These are phyloP conservation scores for Phytophthora sansomeana DNA, from an alignment of 352 stramenopile genomes.

Conservation along the genomic window DNA sequence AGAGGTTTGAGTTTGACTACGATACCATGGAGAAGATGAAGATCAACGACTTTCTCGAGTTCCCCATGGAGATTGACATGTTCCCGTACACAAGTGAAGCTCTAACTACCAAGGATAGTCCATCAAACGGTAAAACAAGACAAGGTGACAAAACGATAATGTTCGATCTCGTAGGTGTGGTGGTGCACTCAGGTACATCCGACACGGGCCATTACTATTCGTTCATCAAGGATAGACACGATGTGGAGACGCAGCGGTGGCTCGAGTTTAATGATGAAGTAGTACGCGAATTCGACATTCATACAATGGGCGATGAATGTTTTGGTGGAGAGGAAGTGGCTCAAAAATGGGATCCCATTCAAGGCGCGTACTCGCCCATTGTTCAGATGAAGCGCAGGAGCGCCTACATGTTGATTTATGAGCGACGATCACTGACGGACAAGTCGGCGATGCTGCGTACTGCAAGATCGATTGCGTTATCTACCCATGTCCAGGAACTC, in stretches of 20 bases:
- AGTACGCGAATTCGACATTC: slow-evolving; percentile 82
- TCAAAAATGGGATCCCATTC: slow-evolving; percentile 57
- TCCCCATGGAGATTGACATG: slow-evolving; percentile 91
- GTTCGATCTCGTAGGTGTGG: slow-evolving; percentile 92
- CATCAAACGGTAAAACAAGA: background rate
- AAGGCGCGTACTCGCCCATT: slow-evolving; percentile 33
- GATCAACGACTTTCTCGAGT: slow-evolving; percentile 87
- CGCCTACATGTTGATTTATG: slow-evolving; percentile 87
- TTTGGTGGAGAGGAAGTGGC: slow-evolving; percentile 91
- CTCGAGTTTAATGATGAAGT: slow-evolving; percentile 94
- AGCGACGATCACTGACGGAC: slow-evolving; percentile 33
- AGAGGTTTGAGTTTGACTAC: slow-evolving; percentile 92
- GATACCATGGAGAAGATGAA: slow-evolving; percentile 91
- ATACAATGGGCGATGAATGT: slow-evolving; percentile 84
- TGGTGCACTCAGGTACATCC: slow-evolving; percentile 93
- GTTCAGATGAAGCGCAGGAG: slow-evolving; percentile 73
- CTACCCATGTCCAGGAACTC: slow-evolving; percentile 27
- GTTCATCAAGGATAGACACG: slow-evolving; percentile 87
- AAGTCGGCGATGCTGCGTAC: background rate
- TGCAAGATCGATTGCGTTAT: slow-evolving; percentile 1
- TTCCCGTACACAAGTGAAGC: slow-evolving; percentile 89
- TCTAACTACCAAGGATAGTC: slow-evolving; percentile 22
- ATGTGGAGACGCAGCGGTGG: slow-evolving; percentile 55
- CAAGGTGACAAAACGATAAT: slow-evolving; percentile 31
- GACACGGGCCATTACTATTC: slow-evolving; percentile 96